Evolutionary conservation across 805 yeast genomes (phyloP), one percentile per base, ranked within the genome.

Genomic region (Allodekkera sacchari): DNA sequence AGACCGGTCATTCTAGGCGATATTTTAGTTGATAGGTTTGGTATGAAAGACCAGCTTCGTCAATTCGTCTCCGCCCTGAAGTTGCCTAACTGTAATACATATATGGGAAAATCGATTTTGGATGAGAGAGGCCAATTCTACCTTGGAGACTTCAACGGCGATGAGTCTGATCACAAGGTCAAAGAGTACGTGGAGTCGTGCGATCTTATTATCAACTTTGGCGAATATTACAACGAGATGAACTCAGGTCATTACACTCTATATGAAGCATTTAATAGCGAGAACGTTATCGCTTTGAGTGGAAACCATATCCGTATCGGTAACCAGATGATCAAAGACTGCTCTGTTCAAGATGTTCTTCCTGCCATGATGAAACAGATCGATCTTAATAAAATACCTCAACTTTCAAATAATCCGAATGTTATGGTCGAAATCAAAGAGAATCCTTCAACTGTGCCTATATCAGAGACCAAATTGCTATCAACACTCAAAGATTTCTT

Each of bases 1-100:
- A 65, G 59, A 11, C 92, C 95, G 6, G 70, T 79, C 3, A 55
- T 88, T 18, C 48, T 87, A 25, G 84, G 74, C 14, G 96, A 88
- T 54, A 66, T 76, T 10, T 63, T 83, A 34, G 68, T 79, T 5
- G 74, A 75, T 33, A 69, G 95, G 38, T 80, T 66, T 44, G 66
- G 68, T 11, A 59, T 64, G 19, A 66, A 66, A 13, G 43, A 51
- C 2, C 42, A 57, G 16, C 59, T 80, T 32, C 65, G 70, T 38
- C 45, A 63, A 16, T 60, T 88, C 25, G 70, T 76, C 11, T 50
- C 61, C 24, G 47, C 47, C 34, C 58, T 83, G 38, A 59, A 60
- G 31, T 67, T 71, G 48, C 77, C 73, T 52, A 72, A 65, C 43
- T 82, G 55, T 53, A 61, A 76, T 7, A 71, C 87, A 1, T 63